Evolutionary conservation across 2,329 filamentous ascomycete species (phyloP).

Genomic region (Aphanoascus verrucosus): DNA sequence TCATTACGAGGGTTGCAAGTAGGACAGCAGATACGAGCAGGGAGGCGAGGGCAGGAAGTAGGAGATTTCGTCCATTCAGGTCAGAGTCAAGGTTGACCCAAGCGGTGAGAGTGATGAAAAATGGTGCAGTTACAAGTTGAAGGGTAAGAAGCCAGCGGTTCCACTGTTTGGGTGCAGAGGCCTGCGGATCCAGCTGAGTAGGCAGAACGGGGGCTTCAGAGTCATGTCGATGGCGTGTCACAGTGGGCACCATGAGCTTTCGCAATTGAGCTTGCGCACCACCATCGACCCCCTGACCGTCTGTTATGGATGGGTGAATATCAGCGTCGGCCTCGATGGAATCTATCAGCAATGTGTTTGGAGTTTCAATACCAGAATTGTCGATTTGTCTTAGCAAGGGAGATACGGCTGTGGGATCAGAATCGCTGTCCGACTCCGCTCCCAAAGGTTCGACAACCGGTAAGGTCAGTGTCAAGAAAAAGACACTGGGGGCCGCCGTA

Average conservation of each 20-base stretch:
- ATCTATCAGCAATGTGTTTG: background rate
- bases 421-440: constrained; percentile 34
- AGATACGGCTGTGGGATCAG: background rate
- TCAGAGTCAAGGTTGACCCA: constrained; percentile 50
- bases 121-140: constrained; percentile 76
- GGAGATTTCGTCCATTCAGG: constrained; percentile 42
- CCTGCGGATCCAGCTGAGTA: constrained; percentile 25
- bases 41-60: constrained; percentile 51
- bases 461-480: constrained; percentile 77
- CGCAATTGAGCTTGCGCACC: constrained; percentile 6
- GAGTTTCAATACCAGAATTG: constrained; percentile 20
- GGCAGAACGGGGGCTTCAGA: constrained; percentile 32
- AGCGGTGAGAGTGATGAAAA: constrained; percentile 67
- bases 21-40: constrained; percentile 58
- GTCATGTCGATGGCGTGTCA: constrained; percentile 20
- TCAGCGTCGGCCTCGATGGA: background rate
- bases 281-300: constrained; percentile 16
- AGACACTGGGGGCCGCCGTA: constrained; percentile 78
- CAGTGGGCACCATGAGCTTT: background rate
- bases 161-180: constrained; percentile 50
- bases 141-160: constrained; percentile 81
- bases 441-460: constrained; percentile 71
- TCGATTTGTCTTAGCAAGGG: constrained; percentile 27
- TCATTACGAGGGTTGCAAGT: constrained; percentile 56
- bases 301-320: background rate